Evolutionary conservation across 2,329 filamentous ascomycete species (phyloP).

Genomic region (Amphichorda felina): DNA sequence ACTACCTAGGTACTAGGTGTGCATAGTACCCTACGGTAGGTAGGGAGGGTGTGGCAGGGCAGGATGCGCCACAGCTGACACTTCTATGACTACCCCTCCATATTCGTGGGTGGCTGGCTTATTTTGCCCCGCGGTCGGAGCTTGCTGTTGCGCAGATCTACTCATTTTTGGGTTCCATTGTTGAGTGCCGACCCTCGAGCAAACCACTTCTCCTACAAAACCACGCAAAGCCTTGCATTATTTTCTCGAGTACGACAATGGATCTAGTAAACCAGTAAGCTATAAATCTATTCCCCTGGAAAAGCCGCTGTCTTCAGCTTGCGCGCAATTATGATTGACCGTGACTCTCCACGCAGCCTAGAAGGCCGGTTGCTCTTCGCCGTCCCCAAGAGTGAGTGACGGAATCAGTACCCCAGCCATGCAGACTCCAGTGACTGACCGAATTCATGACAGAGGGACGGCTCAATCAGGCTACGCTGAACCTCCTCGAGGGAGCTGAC

Average conservation of each 20-base stretch:
- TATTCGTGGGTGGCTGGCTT: background rate
- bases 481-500: conserved; percentile 86
- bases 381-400: conserved; percentile 88
- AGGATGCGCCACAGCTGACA: too few relatives aligned
- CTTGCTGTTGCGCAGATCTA: background rate
- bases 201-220: background rate
- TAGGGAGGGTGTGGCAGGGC: too few relatives aligned
- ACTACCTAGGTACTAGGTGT: too few relatives aligned
- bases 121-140: conserved; percentile 7
- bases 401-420: background rate
- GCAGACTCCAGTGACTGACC: conserved; percentile 3
- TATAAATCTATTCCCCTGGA: background rate
- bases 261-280: conserved; percentile 51
- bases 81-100: conserved; percentile 1
- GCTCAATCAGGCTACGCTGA: conserved; percentile 75
- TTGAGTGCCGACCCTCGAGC: background rate
- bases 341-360: conserved; percentile 45
- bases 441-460: conserved; percentile 60
- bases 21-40: too few relatives aligned
- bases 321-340: conserved; percentile 35
- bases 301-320: conserved; percentile 1
- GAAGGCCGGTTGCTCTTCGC: conserved; percentile 91
- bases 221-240: background rate
- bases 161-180: background rate
- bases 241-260: conserved; percentile 22